phyloP scores from a whole-genome alignment of 2,329 filamentous ascomycete genomes.

The Penicillium sp. region DNA sequence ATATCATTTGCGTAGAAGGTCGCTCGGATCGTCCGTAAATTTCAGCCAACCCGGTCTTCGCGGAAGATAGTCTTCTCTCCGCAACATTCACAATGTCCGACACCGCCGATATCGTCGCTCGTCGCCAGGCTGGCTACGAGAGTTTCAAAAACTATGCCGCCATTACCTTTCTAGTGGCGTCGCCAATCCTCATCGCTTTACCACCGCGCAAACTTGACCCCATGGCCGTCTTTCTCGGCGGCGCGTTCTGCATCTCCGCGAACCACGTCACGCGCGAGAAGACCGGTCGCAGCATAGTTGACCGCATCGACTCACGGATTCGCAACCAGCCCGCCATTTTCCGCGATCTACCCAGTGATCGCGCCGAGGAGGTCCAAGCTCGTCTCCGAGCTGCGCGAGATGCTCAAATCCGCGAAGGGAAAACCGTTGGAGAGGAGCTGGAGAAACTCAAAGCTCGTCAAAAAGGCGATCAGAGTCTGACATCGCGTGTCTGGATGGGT shows the following conservation, averaged over 20 bases:
- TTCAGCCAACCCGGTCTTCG: too few species aligned
- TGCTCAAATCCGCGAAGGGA: conserved; percentile 21
- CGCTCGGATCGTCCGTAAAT: too few species aligned
- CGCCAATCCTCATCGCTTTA: conserved; percentile 30
- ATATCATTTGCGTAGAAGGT: too few species aligned
- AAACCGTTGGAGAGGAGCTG: conserved; percentile 24
- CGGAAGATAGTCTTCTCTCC: not conserved
- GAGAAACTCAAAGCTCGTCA: conserved; percentile 31
- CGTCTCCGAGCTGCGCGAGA: conserved; percentile 27
- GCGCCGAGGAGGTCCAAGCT: conserved; percentile 31
- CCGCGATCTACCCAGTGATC: conserved; percentile 29
- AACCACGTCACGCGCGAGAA: conserved; percentile 37
- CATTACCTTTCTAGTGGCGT: conserved; percentile 33
- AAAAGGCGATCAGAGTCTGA: conserved; percentile 26
- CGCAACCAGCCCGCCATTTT: conserved; percentile 13
- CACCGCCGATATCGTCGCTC: conserved; percentile 5
- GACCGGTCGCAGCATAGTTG: conserved; percentile 33
- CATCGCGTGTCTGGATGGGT: conserved; percentile 38
- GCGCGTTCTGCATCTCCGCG: conserved; percentile 37
- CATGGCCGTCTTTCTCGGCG: conserved; percentile 35
- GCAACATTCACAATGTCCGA: not conserved
- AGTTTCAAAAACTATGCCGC: conserved; percentile 40
- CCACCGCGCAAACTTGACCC: conserved; percentile 38
- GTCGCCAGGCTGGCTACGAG: conserved; percentile 34
- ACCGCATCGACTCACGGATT: conserved; percentile 27